A percentile compares a stretch with the other conserved stretches of the same genome.
These are phyloP conservation scores for Teunomyces panamensis DNA, from an alignment of 805 yeast genomes.

Conservation along the genomic window DNA sequence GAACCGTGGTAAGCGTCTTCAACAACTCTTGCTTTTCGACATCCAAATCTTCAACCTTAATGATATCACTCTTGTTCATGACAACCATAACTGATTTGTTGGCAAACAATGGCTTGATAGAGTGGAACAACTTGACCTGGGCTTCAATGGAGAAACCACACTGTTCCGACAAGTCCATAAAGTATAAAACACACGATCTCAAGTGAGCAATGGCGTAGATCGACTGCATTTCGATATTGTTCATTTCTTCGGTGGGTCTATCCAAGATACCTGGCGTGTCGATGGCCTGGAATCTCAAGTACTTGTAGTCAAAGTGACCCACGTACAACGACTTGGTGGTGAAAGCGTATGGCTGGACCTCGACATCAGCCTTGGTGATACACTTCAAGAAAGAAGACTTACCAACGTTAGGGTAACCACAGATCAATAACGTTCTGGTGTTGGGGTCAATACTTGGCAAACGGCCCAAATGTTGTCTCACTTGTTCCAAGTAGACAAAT, in stretches of 20 bases:
- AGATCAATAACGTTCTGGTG: conserved; percentile 93
- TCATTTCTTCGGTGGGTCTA: conserved; percentile 99
- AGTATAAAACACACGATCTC: conserved; percentile 92
- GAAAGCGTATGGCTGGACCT: conserved; percentile 98
- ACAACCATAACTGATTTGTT: conserved; percentile 96
- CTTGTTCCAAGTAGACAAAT: conserved; percentile 90
- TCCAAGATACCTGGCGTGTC: conserved; percentile 99
- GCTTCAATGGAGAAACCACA: conserved; percentile 98
- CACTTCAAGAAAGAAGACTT: conserved; percentile 91
- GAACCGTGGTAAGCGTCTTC: conserved; percentile 57
- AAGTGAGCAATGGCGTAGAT: conserved; percentile 98
- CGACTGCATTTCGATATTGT: conserved; percentile 98
- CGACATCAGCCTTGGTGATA: conserved; percentile 97
- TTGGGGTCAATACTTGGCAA: conserved; percentile 97
- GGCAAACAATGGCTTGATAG: conserved; percentile 95
- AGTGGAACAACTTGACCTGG: conserved; percentile 94
- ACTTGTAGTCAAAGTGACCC: conserved; percentile 98
- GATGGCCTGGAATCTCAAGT: conserved; percentile 95
- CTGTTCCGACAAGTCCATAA: conserved; percentile 98
- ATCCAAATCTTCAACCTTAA: conserved; percentile 79
- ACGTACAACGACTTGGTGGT: conserved; percentile 96
- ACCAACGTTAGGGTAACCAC: conserved; percentile 99
- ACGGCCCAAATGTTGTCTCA: conserved; percentile 98
- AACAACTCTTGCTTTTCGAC: conserved; percentile 70
- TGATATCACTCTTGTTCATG: conserved; percentile 90